Conservation (phyloP, 345 rosid genomes). For the Balakata baccata region DNA sequence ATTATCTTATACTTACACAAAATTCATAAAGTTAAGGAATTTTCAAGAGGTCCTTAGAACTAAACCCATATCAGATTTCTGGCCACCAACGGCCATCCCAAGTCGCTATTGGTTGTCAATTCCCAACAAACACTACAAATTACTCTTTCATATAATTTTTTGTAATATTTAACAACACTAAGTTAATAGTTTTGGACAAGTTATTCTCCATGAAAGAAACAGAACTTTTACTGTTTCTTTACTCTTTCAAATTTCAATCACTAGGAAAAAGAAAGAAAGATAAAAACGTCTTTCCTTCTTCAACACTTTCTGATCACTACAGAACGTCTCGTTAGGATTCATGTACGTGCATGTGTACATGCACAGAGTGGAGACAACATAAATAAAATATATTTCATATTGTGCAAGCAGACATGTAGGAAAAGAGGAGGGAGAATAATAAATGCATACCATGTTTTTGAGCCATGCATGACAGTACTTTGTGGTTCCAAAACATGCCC, state of each 20-base stretch:
- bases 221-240: not conserved
- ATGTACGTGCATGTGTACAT: not conserved
- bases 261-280: not conserved
- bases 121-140: not conserved
- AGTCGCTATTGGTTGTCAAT: not conserved
- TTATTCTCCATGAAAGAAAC: not conserved
- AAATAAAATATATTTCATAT: no score
- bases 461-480: constrained; percentile 98
- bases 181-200: not conserved
- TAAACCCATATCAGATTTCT: not conserved
- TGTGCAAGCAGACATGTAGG: not conserved
- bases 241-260: not conserved
- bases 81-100: not conserved
- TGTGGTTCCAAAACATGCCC: constrained; percentile 96
- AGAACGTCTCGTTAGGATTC: not conserved
- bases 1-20: not conserved
- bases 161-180: not conserved
- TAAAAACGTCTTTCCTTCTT: not conserved
- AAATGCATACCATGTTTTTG: constrained; percentile 61
- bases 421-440: not conserved
- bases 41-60: not conserved
- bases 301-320: not conserved
- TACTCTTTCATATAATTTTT: not conserved
- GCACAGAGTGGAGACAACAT: not conserved
- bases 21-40: not conserved